These are phyloP conservation scores for Calycina herbarum DNA, from an alignment of 2,329 filamentous ascomycete genomes.

Conservation along the genomic window DNA sequence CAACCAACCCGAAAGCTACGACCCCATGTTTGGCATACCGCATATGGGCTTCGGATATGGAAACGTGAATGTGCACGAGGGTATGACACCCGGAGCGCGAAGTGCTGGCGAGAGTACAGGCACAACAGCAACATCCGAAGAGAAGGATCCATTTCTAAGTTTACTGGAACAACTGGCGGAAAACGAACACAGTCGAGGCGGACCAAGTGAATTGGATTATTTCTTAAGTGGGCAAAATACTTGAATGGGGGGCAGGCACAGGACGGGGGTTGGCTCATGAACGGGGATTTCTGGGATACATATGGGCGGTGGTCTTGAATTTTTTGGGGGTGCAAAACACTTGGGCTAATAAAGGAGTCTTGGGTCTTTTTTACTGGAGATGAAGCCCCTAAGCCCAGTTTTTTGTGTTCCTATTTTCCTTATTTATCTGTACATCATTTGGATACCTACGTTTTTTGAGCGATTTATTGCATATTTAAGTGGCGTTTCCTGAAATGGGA, in stretches of 20 bases:
- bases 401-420: neutral
- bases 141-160: constrained; percentile 80
- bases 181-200: constrained; percentile 69
- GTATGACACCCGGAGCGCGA: constrained; percentile 44
- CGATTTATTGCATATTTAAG: neutral
- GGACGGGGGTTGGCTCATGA: neutral
- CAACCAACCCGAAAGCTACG: constrained; percentile 43
- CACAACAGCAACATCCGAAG: constrained; percentile 52
- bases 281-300: neutral
- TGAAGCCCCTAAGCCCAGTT: neutral
- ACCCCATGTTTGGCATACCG: constrained; percentile 60
- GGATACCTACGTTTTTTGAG: neutral
- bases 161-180: constrained; percentile 80
- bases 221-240: constrained; percentile 51
- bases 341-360: neutral
- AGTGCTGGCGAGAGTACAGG: constrained; percentile 53
- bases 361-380: neutral
- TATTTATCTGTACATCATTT: neutral
- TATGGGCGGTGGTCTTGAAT: neutral
- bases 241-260: neutral
- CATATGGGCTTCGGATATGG: constrained; percentile 50
- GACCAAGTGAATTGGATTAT: constrained; percentile 76
- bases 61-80: constrained; percentile 37
- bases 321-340: neutral
- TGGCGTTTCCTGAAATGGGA: neutral